These are phyloP conservation scores for Fraxinus velutina DNA, from an alignment of 305 asterid species.

Conservation along the genomic window DNA sequence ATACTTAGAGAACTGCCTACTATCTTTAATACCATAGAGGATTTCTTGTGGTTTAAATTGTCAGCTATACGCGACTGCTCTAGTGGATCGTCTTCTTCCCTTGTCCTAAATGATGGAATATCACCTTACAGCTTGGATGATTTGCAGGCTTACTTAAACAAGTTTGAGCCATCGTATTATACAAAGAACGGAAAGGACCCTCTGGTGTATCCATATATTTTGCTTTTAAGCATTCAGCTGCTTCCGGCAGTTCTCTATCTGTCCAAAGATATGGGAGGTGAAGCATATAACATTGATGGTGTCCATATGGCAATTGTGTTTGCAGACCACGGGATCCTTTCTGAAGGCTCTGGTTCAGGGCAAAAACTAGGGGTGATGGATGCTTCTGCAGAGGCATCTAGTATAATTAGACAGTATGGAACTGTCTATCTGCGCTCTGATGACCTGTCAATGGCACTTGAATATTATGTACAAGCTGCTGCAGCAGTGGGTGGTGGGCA, in stretches of 20 bases:
- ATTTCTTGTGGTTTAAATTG: constrained; percentile 92
- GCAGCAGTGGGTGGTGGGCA: constrained; percentile 95
- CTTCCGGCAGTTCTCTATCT: constrained; percentile 79
- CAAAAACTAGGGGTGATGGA: constrained; percentile 75
- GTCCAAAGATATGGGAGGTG: constrained; percentile 79
- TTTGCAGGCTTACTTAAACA: constrained; percentile 80
- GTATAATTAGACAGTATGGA: constrained; percentile 88
- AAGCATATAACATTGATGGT: constrained; percentile 69
- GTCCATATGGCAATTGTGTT: constrained; percentile 75
- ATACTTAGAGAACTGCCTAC: constrained; percentile 48
- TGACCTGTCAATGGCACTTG: constrained; percentile 57
- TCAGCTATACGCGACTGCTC: constrained; percentile 65
- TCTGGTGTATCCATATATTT: constrained; percentile 86
- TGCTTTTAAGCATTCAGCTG: constrained; percentile 87
- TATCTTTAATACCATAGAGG: constrained; percentile 89
- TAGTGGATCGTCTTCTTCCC: constrained; percentile 59
- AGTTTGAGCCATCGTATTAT: constrained; percentile 88
- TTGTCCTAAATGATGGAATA: constrained; percentile 53
- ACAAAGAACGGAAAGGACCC: constrained; percentile 98
- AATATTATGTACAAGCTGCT: constrained; percentile 92
- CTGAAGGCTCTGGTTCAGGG: constrained; percentile 64
- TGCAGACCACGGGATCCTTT: constrained; percentile 72
- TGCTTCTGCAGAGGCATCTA: constrained; percentile 75
- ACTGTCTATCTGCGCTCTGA: constrained; percentile 34
- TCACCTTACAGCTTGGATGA: constrained; percentile 80